Base-by-base conservation (phyloP, 2,329 filamentous ascomycete species). In the Dothiorella sarmentorum region DNA sequence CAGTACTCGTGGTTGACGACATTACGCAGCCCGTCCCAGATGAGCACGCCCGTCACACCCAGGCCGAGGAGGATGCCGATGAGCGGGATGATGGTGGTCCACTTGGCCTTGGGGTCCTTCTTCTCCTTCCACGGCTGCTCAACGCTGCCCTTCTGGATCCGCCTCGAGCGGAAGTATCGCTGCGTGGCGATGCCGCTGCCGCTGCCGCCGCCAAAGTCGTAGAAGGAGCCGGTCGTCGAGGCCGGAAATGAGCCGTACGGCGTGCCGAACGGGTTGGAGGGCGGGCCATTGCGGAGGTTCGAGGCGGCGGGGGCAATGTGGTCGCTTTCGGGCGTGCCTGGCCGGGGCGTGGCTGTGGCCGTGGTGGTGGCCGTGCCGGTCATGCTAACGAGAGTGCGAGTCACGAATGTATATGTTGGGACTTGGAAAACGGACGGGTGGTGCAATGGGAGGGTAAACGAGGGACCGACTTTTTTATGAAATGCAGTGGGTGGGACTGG, bases 71-170 rank as follows among this genome's bases (percentile, higher is more conserved):
- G 47, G 51, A 94, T 83, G 45, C 89, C 90, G 22, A 90, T 70
- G 40, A 91, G 69, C 2, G 90, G 90, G 59, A 95, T 82, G 62
- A 93, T 91, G 2, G 87, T 91, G 7, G 90, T 85, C 90, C 90
- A 94, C 76, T 91, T 94, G 79, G 93, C 88, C 71, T 85, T 88
- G 11, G 87, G 86, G 64, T 92, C 87, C 59, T 79, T 85, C 69
- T 85, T 86, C n/a, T 82, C 74, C 37, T 88, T 74, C 90, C 90
- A 94, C 11, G 90, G 88, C 75, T 89, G 87, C 69, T 91, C 86
- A 3, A 90, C 73, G 49, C 89, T 83, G 40, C 84, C 88, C 70
- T 90, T 90, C 69, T 80, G 82, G 31, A 93, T 82, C 61, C 88
- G 78, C 60, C 88, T 80, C 17, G 88, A 91, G 72, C 86, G 86